Evolutionary conservation across 805 yeast species (phyloP), one percentile per base, ranked within the genome.

Genomic region (Wickerhamia fluorescens): DNA sequence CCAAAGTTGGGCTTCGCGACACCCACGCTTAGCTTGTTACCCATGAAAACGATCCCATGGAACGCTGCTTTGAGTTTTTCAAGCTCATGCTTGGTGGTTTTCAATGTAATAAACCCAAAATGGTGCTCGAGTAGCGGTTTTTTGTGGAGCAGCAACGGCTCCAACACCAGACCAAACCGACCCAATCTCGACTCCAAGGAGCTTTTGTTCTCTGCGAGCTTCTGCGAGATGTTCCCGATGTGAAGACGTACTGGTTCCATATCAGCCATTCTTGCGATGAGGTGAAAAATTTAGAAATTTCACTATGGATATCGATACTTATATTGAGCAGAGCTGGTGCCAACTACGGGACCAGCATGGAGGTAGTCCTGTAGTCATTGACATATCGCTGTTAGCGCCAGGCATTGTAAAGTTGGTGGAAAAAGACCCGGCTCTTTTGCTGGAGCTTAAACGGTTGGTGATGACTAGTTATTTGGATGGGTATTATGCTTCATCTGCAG

Each of bases 31-130:
- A 89, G 52, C 30, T 68, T 73, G 15, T 79, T 66, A 2, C 94
- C 95, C 67, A 82, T 85, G 55, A 68, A 89, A 15, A 69, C 71
- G 2, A 80, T 71, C 17, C 88, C 92, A 48, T 85, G 71, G 38
- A 84, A 68, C 1, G 81, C 61, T 5, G 57, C 50, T 34, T 68
- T 67, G 29, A 89, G 53, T 26, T 69, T 71, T 1, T 53, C 56
- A 31, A 67, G 73, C 20, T 66, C 60, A 13, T 56, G 53, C 3
- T 63, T 59, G 1, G 65, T 51, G 8, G 78, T 51, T n/a, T 61
- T 55, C 52, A 89, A 58, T 14, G 81, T 74, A 1, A 83, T 50
- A 38, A 68, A 86, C 1, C 78, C 96, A 58, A 75, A 92, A 41
- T 58, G 57, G 33, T 61, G 67, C 25, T 71, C 78, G 15, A 53